phyloP scores from a whole-genome alignment of 2,329 filamentous ascomycete genomes.

The Talaromyces sp. region DNA sequence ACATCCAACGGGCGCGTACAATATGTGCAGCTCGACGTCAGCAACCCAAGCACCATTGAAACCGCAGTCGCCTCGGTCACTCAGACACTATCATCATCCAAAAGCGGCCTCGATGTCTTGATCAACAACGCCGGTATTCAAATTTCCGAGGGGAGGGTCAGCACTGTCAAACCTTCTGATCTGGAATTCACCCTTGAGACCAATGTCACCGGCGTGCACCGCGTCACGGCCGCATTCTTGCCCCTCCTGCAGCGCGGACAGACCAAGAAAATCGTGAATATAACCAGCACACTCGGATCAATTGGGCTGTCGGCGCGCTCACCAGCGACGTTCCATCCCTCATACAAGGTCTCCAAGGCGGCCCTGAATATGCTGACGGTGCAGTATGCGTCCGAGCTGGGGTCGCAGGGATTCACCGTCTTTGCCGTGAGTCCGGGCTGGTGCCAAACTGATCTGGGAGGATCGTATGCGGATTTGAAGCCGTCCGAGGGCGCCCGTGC shows the following conservation, averaged over 20 bases:
- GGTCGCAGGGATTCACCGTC: constrained; percentile 24
- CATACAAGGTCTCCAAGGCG: constrained; percentile 45
- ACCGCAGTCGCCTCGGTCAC: background rate
- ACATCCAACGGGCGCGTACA: background rate
- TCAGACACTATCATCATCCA: background rate
- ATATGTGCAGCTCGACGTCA: constrained; percentile 2
- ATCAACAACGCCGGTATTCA: constrained; percentile 9
- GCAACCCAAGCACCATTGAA: background rate
- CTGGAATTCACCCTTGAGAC: constrained; percentile 21
- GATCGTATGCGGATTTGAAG: background rate
- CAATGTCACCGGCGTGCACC: constrained; percentile 37
- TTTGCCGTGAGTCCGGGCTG: constrained; percentile 31
- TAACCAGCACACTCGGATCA: constrained; percentile 39
- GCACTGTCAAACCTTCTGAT: background rate
- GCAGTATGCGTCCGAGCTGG: constrained; percentile 24
- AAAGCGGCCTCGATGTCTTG: constrained; percentile 2
- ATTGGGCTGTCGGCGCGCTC: constrained; percentile 22
- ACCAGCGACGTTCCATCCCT: constrained; percentile 21
- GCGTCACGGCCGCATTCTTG: constrained; percentile 30
- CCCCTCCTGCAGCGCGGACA: constrained; percentile 28
- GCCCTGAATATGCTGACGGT: constrained; percentile 45
- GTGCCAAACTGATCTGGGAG: constrained; percentile 4
- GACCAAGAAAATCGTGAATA: constrained; percentile 38
- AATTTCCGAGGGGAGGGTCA: background rate
- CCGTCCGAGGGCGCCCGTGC: background rate